These are phyloP conservation scores for Pseudogymnoascus pannorum DNA, from an alignment of 2,329 filamentous ascomycete species.

Conservation along the genomic window DNA sequence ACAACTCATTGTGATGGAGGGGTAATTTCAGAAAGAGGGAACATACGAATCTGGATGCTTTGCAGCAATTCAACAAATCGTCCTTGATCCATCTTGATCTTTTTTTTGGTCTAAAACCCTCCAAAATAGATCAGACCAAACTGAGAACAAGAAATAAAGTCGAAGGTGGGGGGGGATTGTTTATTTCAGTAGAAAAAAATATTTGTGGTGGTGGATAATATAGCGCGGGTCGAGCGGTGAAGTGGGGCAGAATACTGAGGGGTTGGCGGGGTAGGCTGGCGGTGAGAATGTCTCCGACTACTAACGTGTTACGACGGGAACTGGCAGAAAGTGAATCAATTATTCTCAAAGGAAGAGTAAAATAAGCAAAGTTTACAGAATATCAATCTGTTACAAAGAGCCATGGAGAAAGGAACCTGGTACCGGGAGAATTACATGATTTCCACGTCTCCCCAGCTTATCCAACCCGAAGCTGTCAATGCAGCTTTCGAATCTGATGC, in stretches of 20 bases:
- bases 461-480: conserved; percentile 49
- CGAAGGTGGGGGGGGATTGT: conserved; percentile 2
- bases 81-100: conserved; percentile 62
- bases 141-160: conserved; percentile 8
- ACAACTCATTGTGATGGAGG: conserved; percentile 13
- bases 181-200: conserved; percentile 8
- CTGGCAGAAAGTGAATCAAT: background rate
- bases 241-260: conserved; percentile 7
- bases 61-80: conserved; percentile 81
- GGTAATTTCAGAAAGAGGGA: conserved; percentile 14
- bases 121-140: conserved; percentile 9
- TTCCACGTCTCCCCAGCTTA: conserved; percentile 50
- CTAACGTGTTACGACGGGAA: background rate
- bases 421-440: conserved; percentile 49
- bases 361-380: background rate
- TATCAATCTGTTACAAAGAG: background rate
- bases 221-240: conserved; percentile 6
- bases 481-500: conserved; percentile 47
- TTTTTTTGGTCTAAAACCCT: conserved; percentile 8
- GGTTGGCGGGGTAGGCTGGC: conserved; percentile 2
- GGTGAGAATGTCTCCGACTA: background rate
- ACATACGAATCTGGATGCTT: conserved; percentile 80
- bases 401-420: conserved; percentile 33
- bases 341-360: background rate
- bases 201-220: conserved; percentile 8